Evolutionary conservation across 148 eudicot species (phyloP).

Genomic region (Chenopodium quinoa): DNA sequence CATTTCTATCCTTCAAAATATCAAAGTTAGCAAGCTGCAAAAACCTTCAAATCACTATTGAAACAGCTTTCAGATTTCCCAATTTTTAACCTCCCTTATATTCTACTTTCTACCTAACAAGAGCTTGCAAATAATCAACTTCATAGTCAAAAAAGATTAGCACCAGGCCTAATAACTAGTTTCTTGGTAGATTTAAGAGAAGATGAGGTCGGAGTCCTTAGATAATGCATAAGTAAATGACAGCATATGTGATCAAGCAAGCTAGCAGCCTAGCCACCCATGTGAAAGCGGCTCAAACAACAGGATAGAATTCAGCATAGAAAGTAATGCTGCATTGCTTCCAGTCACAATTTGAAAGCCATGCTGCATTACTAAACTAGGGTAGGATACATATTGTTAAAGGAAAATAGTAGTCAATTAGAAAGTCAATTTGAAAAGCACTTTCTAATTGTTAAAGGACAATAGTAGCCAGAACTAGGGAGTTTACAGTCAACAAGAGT

Average conservation of each 20-base stretch:
- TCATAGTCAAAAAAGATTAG: neutral
- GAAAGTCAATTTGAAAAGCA: no score
- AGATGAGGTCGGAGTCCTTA: neutral
- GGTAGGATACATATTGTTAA: no score
- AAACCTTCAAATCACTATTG: no score
- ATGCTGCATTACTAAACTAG: no score
- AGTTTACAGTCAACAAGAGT: neutral
- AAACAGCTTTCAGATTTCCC: no score
- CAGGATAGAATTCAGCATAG: neutral
- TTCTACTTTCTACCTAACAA: no score
- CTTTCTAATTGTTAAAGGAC: no score
- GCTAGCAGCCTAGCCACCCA: neutral
- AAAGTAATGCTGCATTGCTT: neutral
- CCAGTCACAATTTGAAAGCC: neutral
- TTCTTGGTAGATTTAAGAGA: neutral
- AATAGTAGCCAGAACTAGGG: neutral
- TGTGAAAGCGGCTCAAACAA: neutral
- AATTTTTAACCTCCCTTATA: no score
- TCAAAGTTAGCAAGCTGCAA: no score
- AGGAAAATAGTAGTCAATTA: no score
- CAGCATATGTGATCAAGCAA: neutral
- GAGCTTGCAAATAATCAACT: no score
- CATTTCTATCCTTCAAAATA: no score
- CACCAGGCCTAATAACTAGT: neutral
- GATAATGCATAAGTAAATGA: neutral